A percentile compares a stretch with the other conserved stretches of the same genome.
phyloP scores from a whole-genome alignment of 2,329 filamentous ascomycete genomes.

The Alternaria sp. region DNA sequence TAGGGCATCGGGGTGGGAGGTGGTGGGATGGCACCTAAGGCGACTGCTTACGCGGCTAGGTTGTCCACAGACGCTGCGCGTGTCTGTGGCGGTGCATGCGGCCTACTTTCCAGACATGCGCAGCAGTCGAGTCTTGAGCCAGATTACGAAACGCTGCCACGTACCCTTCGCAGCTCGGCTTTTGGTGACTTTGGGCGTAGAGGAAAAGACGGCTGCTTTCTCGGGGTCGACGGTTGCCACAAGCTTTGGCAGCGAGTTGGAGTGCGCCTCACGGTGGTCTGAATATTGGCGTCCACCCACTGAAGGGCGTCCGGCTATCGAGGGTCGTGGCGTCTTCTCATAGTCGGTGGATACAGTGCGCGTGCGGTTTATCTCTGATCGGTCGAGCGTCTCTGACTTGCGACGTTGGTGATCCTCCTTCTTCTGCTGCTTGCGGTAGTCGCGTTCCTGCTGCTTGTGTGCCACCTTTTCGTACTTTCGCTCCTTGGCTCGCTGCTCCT shows the following conservation, averaged over 20 bases:
- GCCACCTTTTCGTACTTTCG: constrained; percentile 61
- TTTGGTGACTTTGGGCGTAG: constrained; percentile 41
- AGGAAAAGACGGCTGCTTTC: constrained; percentile 30
- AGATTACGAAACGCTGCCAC: constrained; percentile 63
- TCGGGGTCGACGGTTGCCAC: constrained; percentile 37
- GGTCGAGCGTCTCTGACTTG: constrained; percentile 48
- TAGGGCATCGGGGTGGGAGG: neutral
- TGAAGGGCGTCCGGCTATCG: constrained; percentile 41
- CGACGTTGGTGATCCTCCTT: constrained; percentile 50
- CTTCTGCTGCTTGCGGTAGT: constrained; percentile 54
- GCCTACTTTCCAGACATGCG: constrained; percentile 48
- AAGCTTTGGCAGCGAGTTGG: constrained; percentile 43
- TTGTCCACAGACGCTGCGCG: neutral
- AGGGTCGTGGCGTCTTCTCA: constrained; percentile 40
- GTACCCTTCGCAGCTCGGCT: constrained; percentile 48
- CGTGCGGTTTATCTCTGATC: constrained; percentile 32
- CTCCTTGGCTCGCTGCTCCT: constrained; percentile 64
- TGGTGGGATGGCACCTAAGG: neutral
- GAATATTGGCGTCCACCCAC: constrained; percentile 48
- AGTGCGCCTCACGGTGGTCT: constrained; percentile 44
- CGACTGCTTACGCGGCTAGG: neutral
- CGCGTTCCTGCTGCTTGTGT: constrained; percentile 53
- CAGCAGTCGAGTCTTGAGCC: constrained; percentile 62
- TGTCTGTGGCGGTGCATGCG: constrained; percentile 3
- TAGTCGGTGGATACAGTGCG: constrained; percentile 41